Conservation (phyloP, 495 filamentous ascomycete genomes). For the Schizothecium vesticola region DNA sequence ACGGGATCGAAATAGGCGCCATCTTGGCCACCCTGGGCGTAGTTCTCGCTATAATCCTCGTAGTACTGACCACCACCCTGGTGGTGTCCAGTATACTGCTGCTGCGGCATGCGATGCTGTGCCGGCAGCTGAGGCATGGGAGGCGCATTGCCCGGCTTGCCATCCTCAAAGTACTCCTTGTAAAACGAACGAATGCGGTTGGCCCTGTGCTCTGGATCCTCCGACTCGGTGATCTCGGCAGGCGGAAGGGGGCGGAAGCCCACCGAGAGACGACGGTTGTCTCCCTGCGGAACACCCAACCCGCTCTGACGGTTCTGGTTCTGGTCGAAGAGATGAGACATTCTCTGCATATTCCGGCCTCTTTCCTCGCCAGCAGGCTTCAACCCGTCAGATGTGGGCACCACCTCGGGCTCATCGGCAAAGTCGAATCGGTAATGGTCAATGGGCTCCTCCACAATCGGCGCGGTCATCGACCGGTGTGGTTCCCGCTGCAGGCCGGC, state of each 20-base stretch:
- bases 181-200: conserved; percentile 98
- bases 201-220: conserved; percentile 90
- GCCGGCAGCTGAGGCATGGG: conserved; percentile 37
- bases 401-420: conserved; percentile 11
- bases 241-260: conserved; percentile 90
- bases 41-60: conserved; percentile 64
- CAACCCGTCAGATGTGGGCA: conserved; percentile 7
- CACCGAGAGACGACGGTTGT: conserved; percentile 74
- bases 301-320: conserved; percentile 29
- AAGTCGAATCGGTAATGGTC: conserved; percentile 27
- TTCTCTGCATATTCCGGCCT: conserved; percentile 32
- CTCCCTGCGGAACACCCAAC: conserved; percentile 53
- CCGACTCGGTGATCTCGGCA: conserved; percentile 58
- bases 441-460: conserved; percentile 24
- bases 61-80: conserved; percentile 14
- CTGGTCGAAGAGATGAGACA: conserved; percentile 31
- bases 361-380: conserved; percentile 23
- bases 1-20: conserved; percentile 68
- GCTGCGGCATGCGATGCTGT: conserved; percentile 12
- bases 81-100: background rate
- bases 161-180: conserved; percentile 97
- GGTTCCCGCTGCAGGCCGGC: conserved; percentile 10
- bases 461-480: background rate
- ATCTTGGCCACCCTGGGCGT: conserved; percentile 56
- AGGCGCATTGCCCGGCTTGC: conserved; percentile 48